These are phyloP conservation scores for Rubia yunnanensis DNA, from an alignment of 257 asterid genomes.

Conservation along the genomic window DNA sequence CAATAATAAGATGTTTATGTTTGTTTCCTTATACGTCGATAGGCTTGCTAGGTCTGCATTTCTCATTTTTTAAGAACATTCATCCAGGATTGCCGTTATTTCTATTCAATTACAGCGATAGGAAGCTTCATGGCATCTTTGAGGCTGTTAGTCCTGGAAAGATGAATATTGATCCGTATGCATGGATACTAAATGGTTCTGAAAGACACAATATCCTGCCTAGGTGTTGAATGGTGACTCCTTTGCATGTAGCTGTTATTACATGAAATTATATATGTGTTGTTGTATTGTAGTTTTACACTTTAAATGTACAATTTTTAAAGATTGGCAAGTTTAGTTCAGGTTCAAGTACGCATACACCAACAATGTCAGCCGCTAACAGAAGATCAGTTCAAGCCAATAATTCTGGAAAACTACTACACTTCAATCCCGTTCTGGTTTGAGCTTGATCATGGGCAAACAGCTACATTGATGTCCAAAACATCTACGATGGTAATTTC, in stretches of 20 bases:
- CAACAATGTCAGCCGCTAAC: conserved; percentile 45
- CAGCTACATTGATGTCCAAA: too few relatives aligned
- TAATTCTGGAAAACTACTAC: conserved; percentile 64
- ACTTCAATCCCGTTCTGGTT: conserved; percentile 51
- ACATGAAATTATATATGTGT: too few relatives aligned
- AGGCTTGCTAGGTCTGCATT: too few relatives aligned
- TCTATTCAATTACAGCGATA: too few relatives aligned
- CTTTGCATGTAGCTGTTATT: too few relatives aligned
- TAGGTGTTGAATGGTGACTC: conserved; percentile 45
- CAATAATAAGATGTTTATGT: too few relatives aligned
- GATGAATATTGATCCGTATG: conserved; percentile 68
- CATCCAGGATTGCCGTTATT: too few relatives aligned
- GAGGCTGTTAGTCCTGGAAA: conserved; percentile 78
- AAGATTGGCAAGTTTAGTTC: conserved; percentile 14
- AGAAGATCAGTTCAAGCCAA: conserved; percentile 59
- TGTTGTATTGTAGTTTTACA: background rate
- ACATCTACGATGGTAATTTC: conserved; percentile 39
- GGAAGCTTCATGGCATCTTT: too few relatives aligned
- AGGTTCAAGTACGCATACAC: too few relatives aligned
- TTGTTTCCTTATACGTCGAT: conserved; percentile 16
- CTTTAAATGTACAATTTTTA: too few relatives aligned
- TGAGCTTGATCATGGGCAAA: conserved; percentile 83
- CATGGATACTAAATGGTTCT: conserved; percentile 76
- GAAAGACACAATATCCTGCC: conserved; percentile 64
- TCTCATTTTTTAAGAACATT: too few relatives aligned